A percentile compares a stretch with the other conserved stretches of the same genome.
phyloP scores from a whole-genome alignment of 805 yeast genomes.

The Wickerhamiella alocasiicola region DNA sequence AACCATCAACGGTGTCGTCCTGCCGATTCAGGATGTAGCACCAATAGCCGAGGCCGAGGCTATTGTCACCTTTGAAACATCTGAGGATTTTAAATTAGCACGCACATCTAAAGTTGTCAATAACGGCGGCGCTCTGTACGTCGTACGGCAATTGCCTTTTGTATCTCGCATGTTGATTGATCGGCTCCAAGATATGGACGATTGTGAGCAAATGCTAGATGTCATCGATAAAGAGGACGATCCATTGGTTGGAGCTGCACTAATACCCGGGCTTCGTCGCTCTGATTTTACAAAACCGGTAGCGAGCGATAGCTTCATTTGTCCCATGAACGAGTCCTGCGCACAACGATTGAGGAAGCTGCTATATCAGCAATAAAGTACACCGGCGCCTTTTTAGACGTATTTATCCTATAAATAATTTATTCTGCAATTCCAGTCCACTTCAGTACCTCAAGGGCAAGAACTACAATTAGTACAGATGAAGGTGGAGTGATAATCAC shows the following conservation, averaged over 20 bases:
- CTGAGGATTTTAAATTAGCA: slow-evolving; percentile 1
- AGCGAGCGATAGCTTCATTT: neutral
- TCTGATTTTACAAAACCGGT: slow-evolving; percentile 9
- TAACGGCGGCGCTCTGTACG: neutral
- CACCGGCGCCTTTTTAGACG: too few species aligned
- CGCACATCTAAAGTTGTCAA: slow-evolving; percentile 1
- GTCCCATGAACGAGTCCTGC: too few species aligned
- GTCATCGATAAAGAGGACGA: slow-evolving; percentile 4
- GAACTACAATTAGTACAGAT: slow-evolving; percentile 42
- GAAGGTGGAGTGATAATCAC: slow-evolving; percentile 48
- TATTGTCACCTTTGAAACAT: slow-evolving; percentile 5
- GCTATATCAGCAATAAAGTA: too few species aligned
- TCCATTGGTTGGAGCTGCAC: slow-evolving; percentile 9
- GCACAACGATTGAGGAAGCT: too few species aligned
- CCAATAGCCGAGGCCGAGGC: slow-evolving; percentile 7
- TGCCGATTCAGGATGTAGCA: slow-evolving; percentile 7
- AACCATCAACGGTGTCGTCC: neutral
- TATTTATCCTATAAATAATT: too few species aligned
- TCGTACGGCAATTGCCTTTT: neutral
- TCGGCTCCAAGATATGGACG: slow-evolving; percentile 10
- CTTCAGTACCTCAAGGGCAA: slow-evolving; percentile 41
- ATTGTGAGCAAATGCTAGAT: slow-evolving; percentile 6
- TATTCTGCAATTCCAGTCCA: slow-evolving; percentile 32
- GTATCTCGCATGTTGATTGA: slow-evolving; percentile 8
- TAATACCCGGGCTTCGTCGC: slow-evolving; percentile 5